Evolutionary conservation across 768 basidiomycete species (phyloP).

Genomic region (Lentinula raphanica): DNA sequence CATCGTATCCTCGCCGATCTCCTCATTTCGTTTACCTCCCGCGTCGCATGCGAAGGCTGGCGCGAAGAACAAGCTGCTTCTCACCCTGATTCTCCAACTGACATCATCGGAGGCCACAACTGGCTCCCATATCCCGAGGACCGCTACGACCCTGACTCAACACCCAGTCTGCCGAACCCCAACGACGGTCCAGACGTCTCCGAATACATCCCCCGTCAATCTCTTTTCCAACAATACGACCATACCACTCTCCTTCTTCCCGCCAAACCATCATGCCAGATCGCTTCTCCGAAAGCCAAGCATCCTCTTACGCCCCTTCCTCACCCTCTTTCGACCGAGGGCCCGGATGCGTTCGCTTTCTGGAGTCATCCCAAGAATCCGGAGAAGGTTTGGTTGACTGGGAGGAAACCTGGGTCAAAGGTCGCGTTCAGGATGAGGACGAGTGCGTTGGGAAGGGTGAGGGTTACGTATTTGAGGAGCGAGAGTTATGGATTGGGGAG

Average conservation of each 20-base stretch:
- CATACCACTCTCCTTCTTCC: not conserved
- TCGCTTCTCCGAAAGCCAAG: not conserved
- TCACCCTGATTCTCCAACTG: not conserved
- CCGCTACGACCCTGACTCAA: not conserved
- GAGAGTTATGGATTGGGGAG: slow-evolving; percentile 1
- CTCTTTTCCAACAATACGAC: slow-evolving; percentile 1
- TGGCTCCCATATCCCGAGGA: not conserved
- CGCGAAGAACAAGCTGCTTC: not conserved
- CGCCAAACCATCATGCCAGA: not conserved
- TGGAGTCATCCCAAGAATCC: not conserved
- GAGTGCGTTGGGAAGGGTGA: not conserved
- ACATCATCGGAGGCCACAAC: not conserved
- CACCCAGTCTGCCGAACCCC: not conserved
- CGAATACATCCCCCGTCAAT: not conserved
- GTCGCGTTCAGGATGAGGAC: not conserved
- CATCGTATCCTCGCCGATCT: slow-evolving; percentile 1
- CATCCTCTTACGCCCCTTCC: not conserved
- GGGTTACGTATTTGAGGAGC: not conserved
- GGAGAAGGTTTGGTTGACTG: not conserved
- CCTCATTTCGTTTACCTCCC: not conserved
- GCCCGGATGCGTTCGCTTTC: not conserved
- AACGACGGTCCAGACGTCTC: not conserved
- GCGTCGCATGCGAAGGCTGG: slow-evolving; percentile 1
- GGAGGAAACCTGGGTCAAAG: not conserved
- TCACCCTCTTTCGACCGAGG: not conserved